Evolutionary conservation across 768 basidiomycete genomes (phyloP).

Genomic region (Lactifluus volemus): DNA sequence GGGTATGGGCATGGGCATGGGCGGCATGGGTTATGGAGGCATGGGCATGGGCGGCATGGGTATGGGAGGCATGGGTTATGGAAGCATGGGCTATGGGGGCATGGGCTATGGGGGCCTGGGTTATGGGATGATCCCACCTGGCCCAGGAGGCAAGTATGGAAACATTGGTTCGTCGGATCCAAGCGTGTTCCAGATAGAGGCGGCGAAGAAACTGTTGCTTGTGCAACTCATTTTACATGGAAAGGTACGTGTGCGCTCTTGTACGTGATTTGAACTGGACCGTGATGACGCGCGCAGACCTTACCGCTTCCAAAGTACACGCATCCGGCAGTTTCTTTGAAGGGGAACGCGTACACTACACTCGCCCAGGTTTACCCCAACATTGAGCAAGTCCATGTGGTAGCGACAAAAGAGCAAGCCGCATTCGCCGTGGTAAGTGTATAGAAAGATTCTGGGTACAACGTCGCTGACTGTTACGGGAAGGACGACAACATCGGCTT

Average conservation of each 20-base stretch:
- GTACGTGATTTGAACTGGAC: not conserved
- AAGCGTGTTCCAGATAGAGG: slow-evolving; percentile 73
- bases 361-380: slow-evolving; percentile 63
- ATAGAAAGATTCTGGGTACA: not conserved
- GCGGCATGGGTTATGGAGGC: slow-evolving; percentile 6
- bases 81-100: slow-evolving; percentile 2
- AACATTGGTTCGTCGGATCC: slow-evolving; percentile 30
- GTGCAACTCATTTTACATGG: slow-evolving; percentile 75
- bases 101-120: slow-evolving; percentile 8
- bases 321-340: slow-evolving; percentile 41
- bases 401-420: slow-evolving; percentile 47
- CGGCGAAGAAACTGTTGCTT: slow-evolving; percentile 73
- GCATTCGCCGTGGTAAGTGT: slow-evolving; percentile 43
- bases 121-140: slow-evolving; percentile 4
- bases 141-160: slow-evolving; percentile 3
- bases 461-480: not conserved
- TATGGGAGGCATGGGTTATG: not conserved
- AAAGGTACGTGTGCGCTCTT: slow-evolving; percentile 38
- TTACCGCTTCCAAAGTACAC: slow-evolving; percentile 66
- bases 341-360: slow-evolving; percentile 61
- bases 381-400: slow-evolving; percentile 36
- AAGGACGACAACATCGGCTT: slow-evolving; percentile 73
- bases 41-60: slow-evolving; percentile 1
- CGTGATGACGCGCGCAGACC: slow-evolving; percentile 20
- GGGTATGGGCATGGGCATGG: slow-evolving; percentile 4